phyloP scores from a whole-genome alignment of 345 rosid species.

The Xanthoceras sorbifolium region DNA sequence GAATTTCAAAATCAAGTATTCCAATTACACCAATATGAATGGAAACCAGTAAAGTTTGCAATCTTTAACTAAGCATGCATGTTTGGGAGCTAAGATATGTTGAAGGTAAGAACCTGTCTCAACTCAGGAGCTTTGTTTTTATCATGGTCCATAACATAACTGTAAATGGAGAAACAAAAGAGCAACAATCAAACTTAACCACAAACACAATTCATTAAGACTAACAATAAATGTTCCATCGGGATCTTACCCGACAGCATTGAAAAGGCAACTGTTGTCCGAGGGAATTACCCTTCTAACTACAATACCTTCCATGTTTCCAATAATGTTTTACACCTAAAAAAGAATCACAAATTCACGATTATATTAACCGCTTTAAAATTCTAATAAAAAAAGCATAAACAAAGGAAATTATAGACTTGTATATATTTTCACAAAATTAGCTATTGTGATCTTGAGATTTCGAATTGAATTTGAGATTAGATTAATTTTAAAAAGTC shows the following conservation, averaged over 20 bases:
- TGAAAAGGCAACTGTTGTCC: slow-evolving; percentile 94
- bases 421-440: too few species aligned
- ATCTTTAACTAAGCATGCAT: neutral
- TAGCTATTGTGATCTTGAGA: too few species aligned
- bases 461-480: too few species aligned
- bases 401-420: neutral
- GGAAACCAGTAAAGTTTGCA: neutral
- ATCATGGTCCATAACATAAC: slow-evolving; percentile 88
- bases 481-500: too few species aligned
- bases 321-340: slow-evolving; percentile 18
- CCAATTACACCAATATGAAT: neutral
- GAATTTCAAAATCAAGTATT: neutral
- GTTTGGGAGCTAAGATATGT: neutral
- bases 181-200: neutral
- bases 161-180: slow-evolving; percentile 27
- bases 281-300: slow-evolving; percentile 92
- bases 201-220: neutral
- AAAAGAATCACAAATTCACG: slow-evolving; percentile 1
- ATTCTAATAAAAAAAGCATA: neutral
- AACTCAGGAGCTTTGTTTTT: slow-evolving; percentile 56
- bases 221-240: neutral
- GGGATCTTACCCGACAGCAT: slow-evolving; percentile 71
- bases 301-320: slow-evolving; percentile 62
- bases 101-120: slow-evolving; percentile 48
- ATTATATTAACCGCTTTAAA: neutral